Percentiles rank a stretch among this genome's conserved stretches.
phyloP scores from a whole-genome alignment of 306 rosid species.

The Lathyrus tuberosus region DNA sequence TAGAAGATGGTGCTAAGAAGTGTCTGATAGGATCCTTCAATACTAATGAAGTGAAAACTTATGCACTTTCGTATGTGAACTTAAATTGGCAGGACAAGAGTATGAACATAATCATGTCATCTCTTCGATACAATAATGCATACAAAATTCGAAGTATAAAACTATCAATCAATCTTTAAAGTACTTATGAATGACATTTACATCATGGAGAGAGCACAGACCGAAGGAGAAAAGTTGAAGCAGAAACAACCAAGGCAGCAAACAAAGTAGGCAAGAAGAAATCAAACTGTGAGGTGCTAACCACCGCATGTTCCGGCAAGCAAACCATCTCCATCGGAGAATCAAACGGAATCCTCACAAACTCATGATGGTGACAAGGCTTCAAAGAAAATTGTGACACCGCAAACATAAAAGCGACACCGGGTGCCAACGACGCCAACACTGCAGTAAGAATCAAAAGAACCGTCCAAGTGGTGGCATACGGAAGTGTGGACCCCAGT shows the following conservation, averaged over 20 bases:
- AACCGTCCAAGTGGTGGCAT: conserved; percentile 55
- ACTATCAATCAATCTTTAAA: not conserved
- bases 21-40: too few relatives aligned
- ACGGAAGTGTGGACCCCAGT: conserved; percentile 25
- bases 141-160: not conserved
- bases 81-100: conserved; percentile 64
- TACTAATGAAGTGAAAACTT: too few relatives aligned
- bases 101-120: conserved; percentile 50
- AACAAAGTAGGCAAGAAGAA: conserved; percentile 75
- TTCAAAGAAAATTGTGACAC: conserved; percentile 45
- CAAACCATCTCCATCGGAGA: conserved; percentile 60
- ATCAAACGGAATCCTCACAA: conserved; percentile 61
- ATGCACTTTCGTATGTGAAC: conserved; percentile 60
- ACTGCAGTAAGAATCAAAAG: conserved; percentile 50
- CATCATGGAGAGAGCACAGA: conserved; percentile 38
- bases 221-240: conserved; percentile 63
- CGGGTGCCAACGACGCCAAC: conserved; percentile 58
- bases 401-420: conserved; percentile 49
- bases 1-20: too few relatives aligned
- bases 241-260: conserved; percentile 63
- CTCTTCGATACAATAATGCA: not conserved
- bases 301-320: conserved; percentile 59
- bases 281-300: conserved; percentile 52
- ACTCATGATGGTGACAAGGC: conserved; percentile 37
- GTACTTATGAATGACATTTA: not conserved